Conservation (phyloP, 352 stramenopile species). For the Halophytophthora batemanensis region DNA sequence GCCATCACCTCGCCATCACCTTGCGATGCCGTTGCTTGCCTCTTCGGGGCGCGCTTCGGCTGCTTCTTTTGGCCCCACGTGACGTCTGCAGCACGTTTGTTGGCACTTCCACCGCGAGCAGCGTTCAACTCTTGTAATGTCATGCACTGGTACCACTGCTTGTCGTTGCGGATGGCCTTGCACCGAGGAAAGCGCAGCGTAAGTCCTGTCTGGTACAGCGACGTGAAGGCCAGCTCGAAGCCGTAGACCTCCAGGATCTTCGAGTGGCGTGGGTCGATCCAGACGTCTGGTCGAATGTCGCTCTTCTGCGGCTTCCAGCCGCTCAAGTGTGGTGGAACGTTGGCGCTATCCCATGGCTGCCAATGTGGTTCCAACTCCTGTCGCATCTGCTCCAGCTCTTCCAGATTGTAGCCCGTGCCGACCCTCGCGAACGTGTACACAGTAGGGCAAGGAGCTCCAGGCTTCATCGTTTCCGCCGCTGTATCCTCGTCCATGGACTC, state of each 20-base stretch:
- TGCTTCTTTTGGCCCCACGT: constrained; percentile 60
- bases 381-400: constrained; percentile 72
- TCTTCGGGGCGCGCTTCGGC: constrained; percentile 42
- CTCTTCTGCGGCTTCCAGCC: constrained; percentile 76
- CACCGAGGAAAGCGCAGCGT: constrained; percentile 80
- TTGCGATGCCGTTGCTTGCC: constrained; percentile 11
- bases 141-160: constrained; percentile 81
- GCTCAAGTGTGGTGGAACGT: constrained; percentile 70
- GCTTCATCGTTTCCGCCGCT: constrained; percentile 46
- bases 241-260: constrained; percentile 85
- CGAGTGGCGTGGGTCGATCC: constrained; percentile 78
- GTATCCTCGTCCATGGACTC: constrained; percentile 51
- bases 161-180: constrained; percentile 81
- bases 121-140: constrained; percentile 74
- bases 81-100: constrained; percentile 73
- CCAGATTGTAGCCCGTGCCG: constrained; percentile 80
- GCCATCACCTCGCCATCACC: constrained; percentile 41
- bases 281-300: constrained; percentile 75
- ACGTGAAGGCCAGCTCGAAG: constrained; percentile 82
- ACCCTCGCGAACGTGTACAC: constrained; percentile 83
- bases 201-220: constrained; percentile 74
- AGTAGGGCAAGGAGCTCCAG: constrained; percentile 42
- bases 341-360: constrained; percentile 64
- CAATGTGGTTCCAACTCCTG: constrained; percentile 78
- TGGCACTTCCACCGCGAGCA: constrained; percentile 54